A percentile compares a stretch with the other conserved stretches of the same genome.
phyloP scores from a whole-genome alignment of 1,284 basidiomycete species.

The Ganoderma sp. region DNA sequence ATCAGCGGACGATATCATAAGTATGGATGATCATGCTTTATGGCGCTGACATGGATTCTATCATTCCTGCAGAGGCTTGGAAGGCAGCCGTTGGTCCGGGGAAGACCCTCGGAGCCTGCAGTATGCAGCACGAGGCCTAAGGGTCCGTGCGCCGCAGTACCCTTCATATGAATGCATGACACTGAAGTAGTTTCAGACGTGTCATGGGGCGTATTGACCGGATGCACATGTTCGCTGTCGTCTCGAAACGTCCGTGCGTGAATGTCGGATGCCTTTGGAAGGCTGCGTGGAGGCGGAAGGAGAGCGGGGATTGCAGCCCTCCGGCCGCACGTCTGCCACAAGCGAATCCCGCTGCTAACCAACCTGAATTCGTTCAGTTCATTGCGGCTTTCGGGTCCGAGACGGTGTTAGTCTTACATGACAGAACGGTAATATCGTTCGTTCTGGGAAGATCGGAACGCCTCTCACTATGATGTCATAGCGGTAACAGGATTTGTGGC shows the following conservation, averaged over 20 bases:
- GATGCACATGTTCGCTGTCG: background rate
- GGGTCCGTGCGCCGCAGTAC: background rate
- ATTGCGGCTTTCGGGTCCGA: slow-evolving; percentile 1
- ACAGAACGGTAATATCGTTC: background rate
- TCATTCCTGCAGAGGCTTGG: background rate
- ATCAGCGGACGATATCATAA: background rate
- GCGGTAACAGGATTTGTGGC: background rate
- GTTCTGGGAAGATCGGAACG: background rate
- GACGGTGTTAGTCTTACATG: background rate
- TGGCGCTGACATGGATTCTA: background rate
- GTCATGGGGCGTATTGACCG: background rate
- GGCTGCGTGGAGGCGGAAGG: background rate
- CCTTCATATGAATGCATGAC: background rate
- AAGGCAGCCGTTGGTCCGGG: background rate
- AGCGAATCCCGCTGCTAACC: background rate
- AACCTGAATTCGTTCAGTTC: background rate
- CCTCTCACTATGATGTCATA: background rate
- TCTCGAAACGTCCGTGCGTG: background rate
- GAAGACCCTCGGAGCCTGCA: background rate
- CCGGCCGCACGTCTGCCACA: background rate
- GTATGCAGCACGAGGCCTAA: background rate
- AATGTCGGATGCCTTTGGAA: background rate
- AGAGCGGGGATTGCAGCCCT: slow-evolving; percentile 5
- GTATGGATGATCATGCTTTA: background rate
- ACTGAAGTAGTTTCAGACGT: background rate